Evolutionary conservation across 2,329 filamentous ascomycete genomes (phyloP), one percentile per base, ranked within the genome.

Genomic region (Lasiodiplodia sp.): DNA sequence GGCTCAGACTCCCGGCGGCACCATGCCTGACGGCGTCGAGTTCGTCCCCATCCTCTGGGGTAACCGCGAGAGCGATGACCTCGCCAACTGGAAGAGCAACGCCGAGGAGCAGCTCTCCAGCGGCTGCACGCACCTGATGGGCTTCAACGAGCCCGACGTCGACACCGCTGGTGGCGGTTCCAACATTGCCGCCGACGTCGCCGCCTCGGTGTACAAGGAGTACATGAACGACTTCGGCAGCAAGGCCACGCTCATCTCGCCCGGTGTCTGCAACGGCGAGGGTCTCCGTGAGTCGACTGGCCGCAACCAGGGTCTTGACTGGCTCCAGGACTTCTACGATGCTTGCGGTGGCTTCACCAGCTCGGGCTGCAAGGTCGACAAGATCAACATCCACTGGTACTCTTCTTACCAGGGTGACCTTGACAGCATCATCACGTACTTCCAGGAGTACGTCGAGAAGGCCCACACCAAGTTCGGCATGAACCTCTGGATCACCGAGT

Each of bases 141-240:
- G 85, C 78, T 92, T 91, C 86, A 93, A 93, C 84, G 90, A 93
- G 84, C 88, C 88, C 56, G 91, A 93, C 78, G 84, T 85, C 71
- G 72, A 73, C 14, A 76, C 76, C n/a, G 89, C 92, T 80, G 72
- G 72, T 16, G 76, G 76, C 23, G 90, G 92, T 81, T 82, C 88
- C 73, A 87, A 89, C 82, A 70, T 91, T 76, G 77, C 79, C 28
- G 81, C 88, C n/a, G 73, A 73, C 6, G 76, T 74, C 1, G 88
- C 88, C 49, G 88, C 87, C n/a, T 49, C 76, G 1, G 79, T 78
- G 34, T 88, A 88, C 79, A 84, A 82, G 67, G 72, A 84, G 75
- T 83, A 82, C 77, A 83, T 91, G 82, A 85, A 86, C 81, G 82
- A 83, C 25, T 89, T 85, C 76, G 73, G 78, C n/a, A 83, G 82